Conservation (phyloP, 2,329 filamentous ascomycete species). For the Fonsecaea nubica region DNA sequence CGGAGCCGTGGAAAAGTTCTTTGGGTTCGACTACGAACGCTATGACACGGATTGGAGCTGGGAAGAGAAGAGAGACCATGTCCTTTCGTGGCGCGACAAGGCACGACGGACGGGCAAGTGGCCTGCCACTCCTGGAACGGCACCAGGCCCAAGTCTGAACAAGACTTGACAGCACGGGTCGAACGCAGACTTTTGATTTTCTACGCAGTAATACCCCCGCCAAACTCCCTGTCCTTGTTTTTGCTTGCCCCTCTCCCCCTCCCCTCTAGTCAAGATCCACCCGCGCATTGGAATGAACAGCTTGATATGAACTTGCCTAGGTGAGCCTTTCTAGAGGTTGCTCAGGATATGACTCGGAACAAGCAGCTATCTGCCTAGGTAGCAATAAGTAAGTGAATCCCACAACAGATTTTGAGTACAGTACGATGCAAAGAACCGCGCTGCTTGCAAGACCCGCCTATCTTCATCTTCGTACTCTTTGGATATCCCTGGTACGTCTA, state of each 20-base stretch:
- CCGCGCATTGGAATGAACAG: neutral
- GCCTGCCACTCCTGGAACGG: neutral
- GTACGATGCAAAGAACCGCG: neutral
- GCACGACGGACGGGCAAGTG: slow-evolving; percentile 1
- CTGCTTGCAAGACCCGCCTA: neutral
- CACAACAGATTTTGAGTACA: neutral
- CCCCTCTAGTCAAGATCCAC: no score
- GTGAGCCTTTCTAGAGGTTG: neutral
- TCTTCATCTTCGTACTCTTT: no score
- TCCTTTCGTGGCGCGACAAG: slow-evolving; percentile 11
- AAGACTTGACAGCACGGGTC: neutral
- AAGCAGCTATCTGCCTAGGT: neutral
- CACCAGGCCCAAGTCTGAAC: neutral
- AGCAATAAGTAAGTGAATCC: neutral
- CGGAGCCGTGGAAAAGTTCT: slow-evolving; percentile 2
- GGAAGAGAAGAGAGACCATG: slow-evolving; percentile 8
- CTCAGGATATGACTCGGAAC: neutral
- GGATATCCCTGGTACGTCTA: no score
- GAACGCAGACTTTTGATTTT: neutral
- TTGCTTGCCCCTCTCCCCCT: no score
- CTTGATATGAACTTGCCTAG: neutral
- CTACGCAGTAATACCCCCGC: no score
- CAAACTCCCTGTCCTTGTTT: no score
- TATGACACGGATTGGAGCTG: neutral
- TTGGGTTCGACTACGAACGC: slow-evolving; percentile 2